A percentile compares a stretch with the other conserved stretches of the same genome.
Conservation (phyloP, 1,284 basidiomycete genomes). For the Marasmius oreades region DNA sequence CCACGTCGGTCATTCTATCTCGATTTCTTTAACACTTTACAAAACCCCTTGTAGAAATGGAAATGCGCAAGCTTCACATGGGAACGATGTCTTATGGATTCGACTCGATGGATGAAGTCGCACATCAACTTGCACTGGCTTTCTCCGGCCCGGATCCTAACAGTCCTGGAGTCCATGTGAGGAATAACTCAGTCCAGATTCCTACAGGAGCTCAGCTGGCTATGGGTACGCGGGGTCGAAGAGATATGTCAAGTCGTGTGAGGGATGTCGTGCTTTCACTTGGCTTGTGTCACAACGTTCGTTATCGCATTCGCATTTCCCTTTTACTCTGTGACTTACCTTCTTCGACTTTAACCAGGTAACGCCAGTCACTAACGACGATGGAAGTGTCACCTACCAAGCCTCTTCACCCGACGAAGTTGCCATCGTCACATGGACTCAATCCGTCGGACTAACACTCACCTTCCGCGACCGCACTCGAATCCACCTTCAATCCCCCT, state of each 20-base stretch:
- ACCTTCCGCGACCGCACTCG: slow-evolving; percentile 84
- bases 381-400: slow-evolving; percentile 93
- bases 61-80: slow-evolving; percentile 98
- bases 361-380: slow-evolving; percentile 92
- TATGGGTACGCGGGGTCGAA: slow-evolving; percentile 69
- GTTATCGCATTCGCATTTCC: slow-evolving; percentile 22
- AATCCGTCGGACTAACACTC: slow-evolving; percentile 89
- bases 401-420: slow-evolving; percentile 99
- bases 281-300: slow-evolving; percentile 94
- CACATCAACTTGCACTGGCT: slow-evolving; percentile 80
- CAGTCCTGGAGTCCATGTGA: slow-evolving; percentile 32
- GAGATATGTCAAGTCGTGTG: slow-evolving; percentile 96
- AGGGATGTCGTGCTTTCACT: slow-evolving; percentile 91
- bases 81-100: slow-evolving; percentile 96
- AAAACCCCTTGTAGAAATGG: slow-evolving; percentile 74
- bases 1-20: slow-evolving; percentile 1
- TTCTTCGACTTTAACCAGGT: slow-evolving; percentile 50
- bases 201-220: neutral
- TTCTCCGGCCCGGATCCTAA: slow-evolving; percentile 57
- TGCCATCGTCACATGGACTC: slow-evolving; percentile 98
- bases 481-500: slow-evolving; percentile 76
- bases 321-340: too few species aligned
- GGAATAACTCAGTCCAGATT: slow-evolving; percentile 35
- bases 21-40: neutral
- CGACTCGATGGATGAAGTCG: slow-evolving; percentile 98